Evolutionary conservation across 345 rosid species (phyloP), one percentile per base, ranked within the genome.

Genomic region (Excoecaria agallocha): DNA sequence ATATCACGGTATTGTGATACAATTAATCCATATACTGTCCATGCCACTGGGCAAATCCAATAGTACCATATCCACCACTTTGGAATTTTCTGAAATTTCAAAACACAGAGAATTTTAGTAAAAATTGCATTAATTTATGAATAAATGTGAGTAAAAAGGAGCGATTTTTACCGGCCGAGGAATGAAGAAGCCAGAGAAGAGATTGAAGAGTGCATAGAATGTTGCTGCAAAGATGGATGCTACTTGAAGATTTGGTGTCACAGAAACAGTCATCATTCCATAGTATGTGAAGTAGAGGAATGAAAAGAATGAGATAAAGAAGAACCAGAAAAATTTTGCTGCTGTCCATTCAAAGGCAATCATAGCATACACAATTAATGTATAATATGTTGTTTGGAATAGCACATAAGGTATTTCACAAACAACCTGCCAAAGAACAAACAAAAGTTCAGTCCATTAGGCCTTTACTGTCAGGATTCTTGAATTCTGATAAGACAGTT

Each of bases 391-490:
- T 3, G 84, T 68, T 56, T 73, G 71, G n/a, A 22, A 39, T 11
- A 81, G 48, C 57, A 62, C 68, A 74, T 81, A 78, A 8, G 93
- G 93, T 20, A 87, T 45, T 51, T 89, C 93, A 64, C 83, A 72
- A 13, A 79, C 22, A 68, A 83, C 87, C 93, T 89, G 80, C 76
- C 76, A 16, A 16, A 49, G 0, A 48, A 6, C 1, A 7, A 8
- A 45, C 86, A 48, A 80, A 82, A 59, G 79, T 83, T 72, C 86
- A 20, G 70, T 82, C 82, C 78, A 25, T 83, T 79, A 58, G 78
- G 77, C 83, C 77, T 55, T 55, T 6, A 17, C n/a, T 55, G 6
- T 19, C 19, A 13, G 19, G 12, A 35, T 30, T 30, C 30, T 30
- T 30, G 30, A 30, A n/a, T 56, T 56, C 60, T 22, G 64, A 59